phyloP scores from a whole-genome alignment of 2,329 filamentous ascomycete species.

The Fusarium redolens region DNA sequence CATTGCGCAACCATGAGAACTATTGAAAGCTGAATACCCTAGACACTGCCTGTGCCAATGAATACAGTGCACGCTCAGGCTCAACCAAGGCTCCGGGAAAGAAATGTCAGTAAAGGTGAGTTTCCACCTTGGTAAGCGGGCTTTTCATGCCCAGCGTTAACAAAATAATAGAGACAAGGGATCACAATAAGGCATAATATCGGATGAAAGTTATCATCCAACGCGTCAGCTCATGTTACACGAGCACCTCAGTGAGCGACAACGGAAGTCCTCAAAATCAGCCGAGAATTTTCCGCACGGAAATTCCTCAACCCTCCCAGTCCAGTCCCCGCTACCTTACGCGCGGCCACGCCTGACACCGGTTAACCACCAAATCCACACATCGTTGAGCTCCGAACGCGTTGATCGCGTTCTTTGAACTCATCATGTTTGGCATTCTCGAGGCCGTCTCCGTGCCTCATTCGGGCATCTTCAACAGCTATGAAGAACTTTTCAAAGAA shows the following conservation, averaged over 20 bases:
- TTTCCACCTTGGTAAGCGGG: neutral
- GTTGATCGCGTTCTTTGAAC: slow-evolving; percentile 39
- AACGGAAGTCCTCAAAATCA: neutral
- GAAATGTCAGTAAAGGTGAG: neutral
- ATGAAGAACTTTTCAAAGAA: slow-evolving; percentile 56
- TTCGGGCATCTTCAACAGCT: slow-evolving; percentile 52
- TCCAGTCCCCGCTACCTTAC: slow-evolving; percentile 24
- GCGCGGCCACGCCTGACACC: slow-evolving; percentile 44
- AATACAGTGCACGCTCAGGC: neutral
- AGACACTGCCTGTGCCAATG: neutral
- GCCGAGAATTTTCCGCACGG: slow-evolving; percentile 42
- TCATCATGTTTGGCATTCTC: slow-evolving; percentile 58
- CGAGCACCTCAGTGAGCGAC: neutral
- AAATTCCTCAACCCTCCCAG: slow-evolving; percentile 39
- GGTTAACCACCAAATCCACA: slow-evolving; percentile 45
- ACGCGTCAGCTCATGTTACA: neutral
- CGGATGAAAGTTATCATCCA: neutral
- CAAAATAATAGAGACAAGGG: neutral
- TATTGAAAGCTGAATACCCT: neutral
- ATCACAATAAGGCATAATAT: neutral
- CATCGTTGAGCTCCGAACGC: slow-evolving; percentile 45
- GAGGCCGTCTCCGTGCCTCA: slow-evolving; percentile 54
- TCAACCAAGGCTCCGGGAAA: neutral
- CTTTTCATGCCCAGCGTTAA: neutral
- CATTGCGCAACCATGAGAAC: neutral